Percentiles rank a stretch among this genome's conserved stretches.
phyloP scores from a whole-genome alignment of 345 rosid species.

The Arabidopsis suecica region DNA sequence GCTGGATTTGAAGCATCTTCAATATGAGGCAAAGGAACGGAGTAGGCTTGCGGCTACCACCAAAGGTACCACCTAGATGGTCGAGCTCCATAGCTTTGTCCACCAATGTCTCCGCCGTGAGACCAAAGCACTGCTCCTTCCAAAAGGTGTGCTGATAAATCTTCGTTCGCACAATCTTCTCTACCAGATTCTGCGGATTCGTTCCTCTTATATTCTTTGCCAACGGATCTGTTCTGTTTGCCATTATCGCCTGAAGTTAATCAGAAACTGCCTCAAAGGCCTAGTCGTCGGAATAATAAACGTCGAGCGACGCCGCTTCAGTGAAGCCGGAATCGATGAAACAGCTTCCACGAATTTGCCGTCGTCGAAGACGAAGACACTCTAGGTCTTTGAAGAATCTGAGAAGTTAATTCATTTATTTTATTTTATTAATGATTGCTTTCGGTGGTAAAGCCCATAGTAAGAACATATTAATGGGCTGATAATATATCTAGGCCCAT shows the following conservation, averaged over 20 bases:
- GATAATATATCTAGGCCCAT: neutral
- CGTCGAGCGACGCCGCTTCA: neutral
- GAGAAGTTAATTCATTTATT: neutral
- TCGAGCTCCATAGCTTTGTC: slow-evolving; percentile 97
- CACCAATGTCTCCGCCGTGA: slow-evolving; percentile 87
- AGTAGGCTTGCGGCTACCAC: slow-evolving; percentile 87
- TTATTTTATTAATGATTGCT: neutral
- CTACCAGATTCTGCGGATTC: slow-evolving; percentile 87
- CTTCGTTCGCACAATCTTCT: slow-evolving; percentile 76
- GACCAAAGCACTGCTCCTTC: slow-evolving; percentile 95
- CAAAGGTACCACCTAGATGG: slow-evolving; percentile 81
- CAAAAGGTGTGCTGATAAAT: slow-evolving; percentile 84
- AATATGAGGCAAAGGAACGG: slow-evolving; percentile 82
- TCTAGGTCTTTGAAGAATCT: slow-evolving; percentile 30
- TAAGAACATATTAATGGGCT: slow-evolving; percentile 3
- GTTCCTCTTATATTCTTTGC: slow-evolving; percentile 89
- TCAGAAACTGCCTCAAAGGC: neutral
- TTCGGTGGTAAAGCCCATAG: slow-evolving; percentile 17
- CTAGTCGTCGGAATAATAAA: neutral
- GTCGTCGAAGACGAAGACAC: slow-evolving; percentile 26
- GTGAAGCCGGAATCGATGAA: neutral
- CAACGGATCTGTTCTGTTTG: slow-evolving; percentile 87
- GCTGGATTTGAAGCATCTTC: slow-evolving; percentile 97
- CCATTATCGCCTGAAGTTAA: slow-evolving; percentile 47
- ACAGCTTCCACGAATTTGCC: slow-evolving; percentile 1